Evolutionary conservation across 257 asterid species (phyloP), one percentile per base, ranked within the genome.

Genomic region (Scutellaria minor): DNA sequence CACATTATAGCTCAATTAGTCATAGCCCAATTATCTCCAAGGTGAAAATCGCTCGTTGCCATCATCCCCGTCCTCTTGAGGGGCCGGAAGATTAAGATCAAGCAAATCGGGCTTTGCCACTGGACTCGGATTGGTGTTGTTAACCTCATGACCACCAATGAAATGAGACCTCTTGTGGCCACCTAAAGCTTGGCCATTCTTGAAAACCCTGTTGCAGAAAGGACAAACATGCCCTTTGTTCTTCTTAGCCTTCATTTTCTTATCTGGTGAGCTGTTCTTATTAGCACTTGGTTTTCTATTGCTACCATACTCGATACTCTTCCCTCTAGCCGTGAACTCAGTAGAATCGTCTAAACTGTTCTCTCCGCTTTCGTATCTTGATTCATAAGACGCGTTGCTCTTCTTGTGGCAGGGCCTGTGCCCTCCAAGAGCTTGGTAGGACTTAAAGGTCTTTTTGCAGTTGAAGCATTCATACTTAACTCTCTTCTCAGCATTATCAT

Each of bases 161-260:
- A 90, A 89, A 82, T 93, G 97, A 7, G 96, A 90, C 90, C 98
- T 89, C 81, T 94, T 94, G 59, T 94, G 98, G 46, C 98, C 98
- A 9, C 98, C 97, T 51, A 94, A 85, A 14, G 98, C 97, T 74
- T 94, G 98, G 6, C 98, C 98, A 58, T 90, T 89, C 88, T 91
- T 94, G 79, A 94, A 94, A 64, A 91, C 85, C 50, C 97, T 75
- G 70, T 79, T 64, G 64, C 98, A 94, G 73, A 85, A 87, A 1
- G 98, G 98, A 74, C 98, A 94, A 72, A 80, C 86, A 15, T 89
- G 96, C 6, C 84, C 88, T 65, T 89, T 89, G 74, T n/a, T 80
- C 84, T 86, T 89, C 88, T 86, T 87, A 2, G 84, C 66, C 81
- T 85, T 87, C 22, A 50, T 35, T 27, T 77, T 85, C 60, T 84